Evolutionary conservation across 139 green algal species (phyloP).

Genomic region (Ettlia oleoabundans): DNA sequence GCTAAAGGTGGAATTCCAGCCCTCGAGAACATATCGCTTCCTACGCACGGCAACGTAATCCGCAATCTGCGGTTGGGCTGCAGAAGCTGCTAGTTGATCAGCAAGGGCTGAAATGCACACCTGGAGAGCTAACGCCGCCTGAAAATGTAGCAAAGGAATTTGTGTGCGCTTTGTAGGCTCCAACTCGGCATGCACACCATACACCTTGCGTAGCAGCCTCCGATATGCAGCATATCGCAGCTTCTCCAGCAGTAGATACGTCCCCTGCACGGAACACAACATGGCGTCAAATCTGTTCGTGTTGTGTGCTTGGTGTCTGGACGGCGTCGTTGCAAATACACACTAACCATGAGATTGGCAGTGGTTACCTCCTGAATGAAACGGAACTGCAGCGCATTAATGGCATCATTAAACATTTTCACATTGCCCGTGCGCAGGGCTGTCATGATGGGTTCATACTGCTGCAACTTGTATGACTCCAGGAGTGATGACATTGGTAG

Average conservation of each 20-base stretch:
- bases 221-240: slow-evolving; percentile 70
- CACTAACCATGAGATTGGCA: background rate
- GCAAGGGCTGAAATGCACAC: background rate
- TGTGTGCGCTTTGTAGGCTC: slow-evolving; percentile 69
- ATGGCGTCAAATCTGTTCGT: too few species aligned
- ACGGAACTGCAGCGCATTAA: slow-evolving; percentile 51
- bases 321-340: too few species aligned
- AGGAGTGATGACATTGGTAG: slow-evolving; percentile 62
- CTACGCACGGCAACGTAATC: background rate
- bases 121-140: slow-evolving; percentile 50
- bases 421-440: slow-evolving; percentile 65
- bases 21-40: background rate
- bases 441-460: slow-evolving; percentile 62
- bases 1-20: background rate
- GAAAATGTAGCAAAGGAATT: slow-evolving; percentile 53
- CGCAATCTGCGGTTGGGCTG: background rate
- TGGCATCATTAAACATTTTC: slow-evolving; percentile 55
- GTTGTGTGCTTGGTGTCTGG: too few species aligned
- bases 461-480: slow-evolving; percentile 58
- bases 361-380: slow-evolving; percentile 61
- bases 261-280: slow-evolving; percentile 45
- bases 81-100: too few species aligned
- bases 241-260: slow-evolving; percentile 84
- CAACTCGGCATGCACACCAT: slow-evolving; percentile 55
- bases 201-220: slow-evolving; percentile 66